Percentiles rank a stretch among this genome's conserved stretches.
These are phyloP conservation scores for Ceratocystis cacaofunesta DNA, from an alignment of 2,329 filamentous ascomycete genomes.

Conservation along the genomic window DNA sequence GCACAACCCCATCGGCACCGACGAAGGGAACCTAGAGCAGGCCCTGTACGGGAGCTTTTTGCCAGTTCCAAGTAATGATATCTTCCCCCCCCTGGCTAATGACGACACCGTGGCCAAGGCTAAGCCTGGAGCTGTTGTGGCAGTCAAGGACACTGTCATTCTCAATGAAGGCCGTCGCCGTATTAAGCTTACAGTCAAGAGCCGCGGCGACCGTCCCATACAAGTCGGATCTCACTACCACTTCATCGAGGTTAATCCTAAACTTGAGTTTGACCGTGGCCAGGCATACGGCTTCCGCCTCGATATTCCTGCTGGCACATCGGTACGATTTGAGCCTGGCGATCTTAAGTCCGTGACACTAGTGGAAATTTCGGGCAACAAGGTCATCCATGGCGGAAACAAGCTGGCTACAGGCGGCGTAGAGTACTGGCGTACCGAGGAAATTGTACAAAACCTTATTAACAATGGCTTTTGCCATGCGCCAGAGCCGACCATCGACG, in stretches of 20 bases:
- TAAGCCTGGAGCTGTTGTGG: conserved; percentile 67
- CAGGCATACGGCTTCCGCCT: conserved; percentile 72
- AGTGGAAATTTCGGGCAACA: conserved; percentile 72
- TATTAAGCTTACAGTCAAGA: conserved; percentile 62
- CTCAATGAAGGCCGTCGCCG: conserved; percentile 63
- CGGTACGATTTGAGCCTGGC: conserved; percentile 84
- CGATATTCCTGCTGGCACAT: conserved; percentile 82
- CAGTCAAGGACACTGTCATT: conserved; percentile 50
- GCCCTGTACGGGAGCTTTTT: conserved; percentile 87
- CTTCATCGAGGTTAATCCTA: conserved; percentile 87
- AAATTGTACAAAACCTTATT: conserved; percentile 53
- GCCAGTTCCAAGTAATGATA: conserved; percentile 53
- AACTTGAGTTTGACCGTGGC: conserved; percentile 73
- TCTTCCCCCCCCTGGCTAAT: conserved; percentile 51
- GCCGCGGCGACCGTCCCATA: conserved; percentile 75
- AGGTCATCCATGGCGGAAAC: conserved; percentile 74
- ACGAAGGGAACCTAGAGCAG: conserved; percentile 73
- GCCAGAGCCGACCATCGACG: conserved; percentile 45
- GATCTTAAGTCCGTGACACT: conserved; percentile 81
- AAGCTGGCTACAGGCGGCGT: conserved; percentile 58
- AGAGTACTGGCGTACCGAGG: conserved; percentile 45
- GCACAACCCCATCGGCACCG: conserved; percentile 71
- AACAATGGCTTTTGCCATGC: conserved; percentile 64
- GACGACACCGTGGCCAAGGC: conserved; percentile 34
- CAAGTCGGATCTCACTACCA: conserved; percentile 94